Conservation (phyloP, 768 basidiomycete genomes). For the Cantharellus cinnabarinus region DNA sequence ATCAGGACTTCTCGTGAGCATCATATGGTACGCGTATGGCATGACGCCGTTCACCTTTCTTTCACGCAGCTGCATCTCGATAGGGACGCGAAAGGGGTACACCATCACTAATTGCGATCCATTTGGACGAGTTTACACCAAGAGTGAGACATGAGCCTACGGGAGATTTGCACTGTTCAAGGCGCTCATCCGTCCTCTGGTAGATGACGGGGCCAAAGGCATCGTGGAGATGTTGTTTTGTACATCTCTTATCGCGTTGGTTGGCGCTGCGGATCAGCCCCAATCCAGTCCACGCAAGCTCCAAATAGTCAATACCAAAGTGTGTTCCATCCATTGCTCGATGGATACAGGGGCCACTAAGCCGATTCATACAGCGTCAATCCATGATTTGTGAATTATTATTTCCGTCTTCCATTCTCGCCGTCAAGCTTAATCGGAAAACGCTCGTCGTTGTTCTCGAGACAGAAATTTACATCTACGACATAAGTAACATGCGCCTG, state of each 20-base stretch:
- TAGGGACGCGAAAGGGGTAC: conserved; percentile 89
- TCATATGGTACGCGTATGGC: background rate
- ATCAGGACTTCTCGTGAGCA: conserved; percentile 85
- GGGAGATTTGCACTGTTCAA: background rate
- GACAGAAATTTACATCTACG: conserved; percentile 96
- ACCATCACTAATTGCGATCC: conserved; percentile 97
- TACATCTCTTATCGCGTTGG: conserved; percentile 90
- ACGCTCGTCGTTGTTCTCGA: conserved; percentile 91
- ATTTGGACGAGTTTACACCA: conserved; percentile 86
- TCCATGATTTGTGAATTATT: conserved; percentile 97
- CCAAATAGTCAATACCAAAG: conserved; percentile 98
- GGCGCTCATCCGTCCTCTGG: background rate
- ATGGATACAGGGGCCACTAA: background rate
- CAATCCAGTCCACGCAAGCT: conserved; percentile 78
- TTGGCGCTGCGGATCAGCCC: conserved; percentile 87
- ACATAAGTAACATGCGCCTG: conserved; percentile 95
- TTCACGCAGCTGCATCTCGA: conserved; percentile 56
- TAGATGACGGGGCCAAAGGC: conserved; percentile 83
- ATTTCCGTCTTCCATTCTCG: conserved; percentile 88
- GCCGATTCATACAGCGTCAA: conserved; percentile 42
- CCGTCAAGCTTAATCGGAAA: conserved; percentile 96
- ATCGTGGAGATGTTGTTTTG: conserved; percentile 99
- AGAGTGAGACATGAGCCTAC: conserved; percentile 38
- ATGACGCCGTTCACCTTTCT: background rate
- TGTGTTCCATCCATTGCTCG: conserved; percentile 17